These are phyloP conservation scores for Mortierella sp. DNA, from an alignment of 371 early-diverging fungal genomes.

Conservation along the genomic window DNA sequence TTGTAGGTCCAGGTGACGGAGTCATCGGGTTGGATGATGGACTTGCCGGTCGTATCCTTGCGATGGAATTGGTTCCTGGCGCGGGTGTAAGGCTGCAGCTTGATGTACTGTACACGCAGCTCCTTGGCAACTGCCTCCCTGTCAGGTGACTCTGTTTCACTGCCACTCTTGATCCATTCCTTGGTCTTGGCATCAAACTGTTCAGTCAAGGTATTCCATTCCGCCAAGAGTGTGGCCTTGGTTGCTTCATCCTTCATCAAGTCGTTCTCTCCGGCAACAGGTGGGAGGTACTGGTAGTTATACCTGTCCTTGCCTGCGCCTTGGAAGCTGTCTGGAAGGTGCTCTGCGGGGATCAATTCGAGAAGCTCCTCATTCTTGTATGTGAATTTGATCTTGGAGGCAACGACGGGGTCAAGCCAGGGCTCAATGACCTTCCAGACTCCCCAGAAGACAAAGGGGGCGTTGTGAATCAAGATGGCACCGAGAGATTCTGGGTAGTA, in stretches of 20 bases:
- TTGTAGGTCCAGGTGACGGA: constrained; percentile 33
- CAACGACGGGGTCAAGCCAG: constrained; percentile 92
- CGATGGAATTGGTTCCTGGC: constrained; percentile 57
- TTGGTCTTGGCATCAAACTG: constrained; percentile 53
- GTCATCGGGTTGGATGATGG: constrained; percentile 36
- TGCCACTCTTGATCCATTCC: constrained; percentile 32
- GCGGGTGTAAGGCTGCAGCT: constrained; percentile 54
- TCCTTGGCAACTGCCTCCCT: constrained; percentile 37
- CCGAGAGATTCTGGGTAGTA: constrained; percentile 94
- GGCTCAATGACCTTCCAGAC: constrained; percentile 86
- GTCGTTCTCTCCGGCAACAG: constrained; percentile 43
- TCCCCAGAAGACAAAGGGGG: constrained; percentile 90
- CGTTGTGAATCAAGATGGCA: constrained; percentile 79
- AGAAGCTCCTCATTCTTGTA: constrained; percentile 68
- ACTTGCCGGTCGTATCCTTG: constrained; percentile 16
- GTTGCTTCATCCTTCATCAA: constrained; percentile 26
- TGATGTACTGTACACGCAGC: constrained; percentile 36
- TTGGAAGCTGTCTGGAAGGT: constrained; percentile 38
- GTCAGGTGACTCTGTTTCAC: constrained; percentile 18
- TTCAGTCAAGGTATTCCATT: constrained; percentile 45
- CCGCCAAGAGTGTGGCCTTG: constrained; percentile 28
- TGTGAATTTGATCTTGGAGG: constrained; percentile 86
- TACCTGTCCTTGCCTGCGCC: constrained; percentile 52
- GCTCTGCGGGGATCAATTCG: constrained; percentile 64
- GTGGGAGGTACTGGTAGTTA: constrained; percentile 51